phyloP scores from a whole-genome alignment of 1,284 basidiomycete species.

The Papiliotrema flavescens region DNA sequence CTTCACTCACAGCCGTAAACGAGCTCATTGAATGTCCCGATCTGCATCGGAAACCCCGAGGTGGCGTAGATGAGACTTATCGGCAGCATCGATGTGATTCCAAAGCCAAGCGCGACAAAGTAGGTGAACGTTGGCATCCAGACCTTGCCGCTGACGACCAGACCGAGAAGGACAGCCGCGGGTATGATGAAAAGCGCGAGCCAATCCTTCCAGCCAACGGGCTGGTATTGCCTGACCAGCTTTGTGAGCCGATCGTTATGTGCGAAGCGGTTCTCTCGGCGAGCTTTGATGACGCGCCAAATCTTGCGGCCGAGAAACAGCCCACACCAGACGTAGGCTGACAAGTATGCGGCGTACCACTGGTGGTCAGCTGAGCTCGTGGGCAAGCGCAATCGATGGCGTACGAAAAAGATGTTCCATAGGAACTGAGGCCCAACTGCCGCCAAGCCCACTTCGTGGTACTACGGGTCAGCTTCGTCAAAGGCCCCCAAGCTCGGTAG shows the following conservation, averaged over 20 bases:
- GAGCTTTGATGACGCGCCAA: constrained; percentile 6
- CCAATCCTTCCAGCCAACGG: constrained; percentile 8
- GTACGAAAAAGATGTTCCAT: constrained; percentile 15
- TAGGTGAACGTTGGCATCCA: constrained; percentile 21
- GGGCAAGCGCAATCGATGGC: not conserved
- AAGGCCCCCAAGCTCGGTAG: no score
- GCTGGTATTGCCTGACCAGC: not conserved
- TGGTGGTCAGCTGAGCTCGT: not conserved
- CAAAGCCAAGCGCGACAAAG: constrained; percentile 20
- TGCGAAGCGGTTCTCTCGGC: constrained; percentile 5
- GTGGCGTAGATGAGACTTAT: constrained; percentile 18
- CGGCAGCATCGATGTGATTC: constrained; percentile 18
- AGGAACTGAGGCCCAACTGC: constrained; percentile 18
- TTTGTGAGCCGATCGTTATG: constrained; percentile 15
- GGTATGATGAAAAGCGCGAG: constrained; percentile 10
- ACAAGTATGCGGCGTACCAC: constrained; percentile 22
- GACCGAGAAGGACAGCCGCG: constrained; percentile 13
- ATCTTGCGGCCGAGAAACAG: constrained; percentile 15
- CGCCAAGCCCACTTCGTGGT: constrained; percentile 17
- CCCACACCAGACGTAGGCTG: constrained; percentile 20
- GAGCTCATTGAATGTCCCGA: constrained; percentile 23
- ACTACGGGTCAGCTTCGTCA: constrained; percentile 1
- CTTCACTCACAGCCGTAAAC: constrained; percentile 15
- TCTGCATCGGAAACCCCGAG: constrained; percentile 15
- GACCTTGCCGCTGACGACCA: constrained; percentile 6